phyloP scores from a whole-genome alignment of 2,329 filamentous ascomycete genomes.

The Podosphaera xanthii region DNA sequence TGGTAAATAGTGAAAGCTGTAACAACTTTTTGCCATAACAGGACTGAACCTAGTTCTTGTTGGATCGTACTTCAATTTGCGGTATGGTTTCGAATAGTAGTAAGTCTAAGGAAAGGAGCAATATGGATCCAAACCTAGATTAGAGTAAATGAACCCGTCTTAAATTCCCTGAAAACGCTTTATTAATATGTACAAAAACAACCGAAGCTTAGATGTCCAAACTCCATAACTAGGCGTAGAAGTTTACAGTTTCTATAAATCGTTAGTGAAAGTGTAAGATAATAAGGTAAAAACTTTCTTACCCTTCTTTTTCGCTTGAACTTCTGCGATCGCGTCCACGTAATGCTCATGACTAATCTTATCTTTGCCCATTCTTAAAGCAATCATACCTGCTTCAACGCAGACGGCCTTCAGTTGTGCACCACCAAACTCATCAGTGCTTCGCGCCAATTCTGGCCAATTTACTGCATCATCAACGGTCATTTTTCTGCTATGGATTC shows the following conservation, averaged over 20 bases:
- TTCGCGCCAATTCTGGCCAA: slow-evolving; percentile 85
- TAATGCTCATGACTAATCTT: slow-evolving; percentile 98
- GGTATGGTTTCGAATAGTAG: too few relatives aligned
- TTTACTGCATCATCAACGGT: slow-evolving; percentile 81
- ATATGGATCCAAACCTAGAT: too few relatives aligned
- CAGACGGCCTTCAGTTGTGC: slow-evolving; percentile 96
- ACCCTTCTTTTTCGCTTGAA: slow-evolving; percentile 27
- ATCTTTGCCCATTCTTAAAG: slow-evolving; percentile 74
- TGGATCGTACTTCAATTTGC: too few relatives aligned
- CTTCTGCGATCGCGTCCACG: slow-evolving; percentile 92
- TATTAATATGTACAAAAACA: neutral
- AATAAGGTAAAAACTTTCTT: neutral
- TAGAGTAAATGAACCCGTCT: neutral
- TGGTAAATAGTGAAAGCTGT: too few relatives aligned
- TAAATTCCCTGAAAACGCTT: neutral
- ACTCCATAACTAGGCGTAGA: slow-evolving; percentile 1
- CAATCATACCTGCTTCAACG: slow-evolving; percentile 98
- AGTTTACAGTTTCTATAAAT: slow-evolving; percentile 2
- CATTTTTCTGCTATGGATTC: slow-evolving; percentile 98
- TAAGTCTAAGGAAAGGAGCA: too few relatives aligned
- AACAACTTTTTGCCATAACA: too few relatives aligned
- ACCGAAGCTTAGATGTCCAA: neutral
- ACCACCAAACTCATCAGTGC: slow-evolving; percentile 94
- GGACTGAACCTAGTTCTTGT: too few relatives aligned
- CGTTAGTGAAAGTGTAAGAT: neutral